Evolutionary conservation across 1,284 basidiomycete genomes (phyloP), one percentile per base, ranked within the genome.

Genomic region (Apiotrichum gamsii): DNA sequence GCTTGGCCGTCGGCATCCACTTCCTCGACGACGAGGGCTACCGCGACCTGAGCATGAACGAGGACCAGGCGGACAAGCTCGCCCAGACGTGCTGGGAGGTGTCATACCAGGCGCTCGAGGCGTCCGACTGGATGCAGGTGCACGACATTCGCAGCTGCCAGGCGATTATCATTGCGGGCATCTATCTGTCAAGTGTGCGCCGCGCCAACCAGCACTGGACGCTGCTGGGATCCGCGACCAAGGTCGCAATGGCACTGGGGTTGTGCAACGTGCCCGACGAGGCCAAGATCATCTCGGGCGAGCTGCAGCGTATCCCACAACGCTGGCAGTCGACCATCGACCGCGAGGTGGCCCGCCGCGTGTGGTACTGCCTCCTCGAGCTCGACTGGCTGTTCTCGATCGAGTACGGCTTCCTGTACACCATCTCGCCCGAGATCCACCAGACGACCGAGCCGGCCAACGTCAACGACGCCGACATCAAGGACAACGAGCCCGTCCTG

Each of bases 101-200:
- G 25, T 52, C 53, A 31, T 56, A 55, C 39, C 39, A 49, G 25
- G 56, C 58, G 0, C 40, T 60, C 43, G 58, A 56, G 31, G 57
- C 54, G 19, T 51, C 47, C 25, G 58, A 60, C 32, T 60, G 58
- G 58, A 58, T 60, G 56, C 58, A 60, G 42, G 49, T 56, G 21
- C 58, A 60, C 48, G 49, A 51, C n/a, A 54, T 60, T 11, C 50
- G 51, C 13, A 47, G 45, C 18, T 43, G 52, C 21, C 58, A 60
- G 45, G 48, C 58, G 1, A 51, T 60, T 28, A 56, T 60, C 34
- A 52, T 60, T 21, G 52, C 54, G 0, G 56, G 58, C 4, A 48
- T 54, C 33, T 60, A 56, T 34, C 45, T 60, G 18, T 51, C 51
- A 0, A 49, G 51, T 3, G 51, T 54, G 3, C 51, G 55, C 19